These are phyloP conservation scores for Ajuga reptans DNA, from an alignment of 305 asterid species.

Conservation along the genomic window DNA sequence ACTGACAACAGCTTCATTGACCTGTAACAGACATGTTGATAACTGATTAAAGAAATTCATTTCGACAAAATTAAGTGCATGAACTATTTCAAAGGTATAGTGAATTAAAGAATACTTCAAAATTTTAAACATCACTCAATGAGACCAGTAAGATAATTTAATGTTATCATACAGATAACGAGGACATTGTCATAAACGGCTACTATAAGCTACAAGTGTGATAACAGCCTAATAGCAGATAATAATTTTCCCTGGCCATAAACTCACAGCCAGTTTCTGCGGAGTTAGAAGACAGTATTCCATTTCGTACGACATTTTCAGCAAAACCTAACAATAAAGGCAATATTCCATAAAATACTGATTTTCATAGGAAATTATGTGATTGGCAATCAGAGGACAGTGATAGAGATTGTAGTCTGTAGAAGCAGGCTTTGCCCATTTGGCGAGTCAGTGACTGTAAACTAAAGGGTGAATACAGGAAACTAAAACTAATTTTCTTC, in stretches of 20 bases:
- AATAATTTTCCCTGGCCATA: background rate
- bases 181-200: background rate
- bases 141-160: background rate
- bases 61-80: constrained; percentile 16
- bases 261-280: background rate
- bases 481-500: too few species aligned
- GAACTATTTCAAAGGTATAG: constrained; percentile 3
- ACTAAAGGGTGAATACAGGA: too few species aligned
- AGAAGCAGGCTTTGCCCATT: too few species aligned
- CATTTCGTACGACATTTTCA: background rate
- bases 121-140: background rate
- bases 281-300: background rate
- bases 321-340: background rate
- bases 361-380: background rate
- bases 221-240: background rate
- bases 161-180: background rate
- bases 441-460: too few species aligned
- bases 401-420: background rate
- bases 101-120: background rate
- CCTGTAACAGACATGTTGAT: constrained; percentile 45
- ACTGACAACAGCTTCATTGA: constrained; percentile 85
- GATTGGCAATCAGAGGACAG: background rate
- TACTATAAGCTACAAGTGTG: background rate
- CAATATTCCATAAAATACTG: background rate
- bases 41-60: constrained; percentile 16